Evolutionary conservation across 129 eudicot species (phyloP).

Genomic region (Flaveria brownii): DNA sequence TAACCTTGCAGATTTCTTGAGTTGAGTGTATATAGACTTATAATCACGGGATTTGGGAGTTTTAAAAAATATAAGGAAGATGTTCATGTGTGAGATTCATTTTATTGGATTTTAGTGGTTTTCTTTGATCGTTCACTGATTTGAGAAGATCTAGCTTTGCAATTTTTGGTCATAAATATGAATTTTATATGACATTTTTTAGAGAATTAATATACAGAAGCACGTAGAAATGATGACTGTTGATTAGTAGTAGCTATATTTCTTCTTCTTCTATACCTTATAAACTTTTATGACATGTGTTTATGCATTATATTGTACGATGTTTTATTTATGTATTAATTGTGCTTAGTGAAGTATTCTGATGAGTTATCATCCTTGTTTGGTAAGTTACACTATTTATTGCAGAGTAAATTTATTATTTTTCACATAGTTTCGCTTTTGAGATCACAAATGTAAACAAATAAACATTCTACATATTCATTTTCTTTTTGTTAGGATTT

Average conservation of each 20-base stretch:
- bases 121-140: neutral
- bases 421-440: neutral
- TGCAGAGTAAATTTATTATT: neutral
- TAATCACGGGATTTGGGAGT: conserved; percentile 10
- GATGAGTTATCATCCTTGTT: conserved; percentile 30
- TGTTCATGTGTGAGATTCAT: neutral
- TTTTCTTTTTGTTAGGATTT: conserved; percentile 38
- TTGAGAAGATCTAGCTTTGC: conserved; percentile 14
- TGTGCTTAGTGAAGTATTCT: conserved; percentile 21
- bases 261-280: neutral
- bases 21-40: neutral
- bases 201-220: neutral
- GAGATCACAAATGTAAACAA: neutral
- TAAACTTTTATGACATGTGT: neutral
- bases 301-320: conserved; percentile 24
- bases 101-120: neutral
- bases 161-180: neutral
- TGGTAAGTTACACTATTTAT: conserved; percentile 25
- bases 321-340: conserved; percentile 21
- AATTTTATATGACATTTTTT: neutral
- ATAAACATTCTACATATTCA: neutral
- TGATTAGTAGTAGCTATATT: neutral
- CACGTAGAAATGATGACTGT: neutral
- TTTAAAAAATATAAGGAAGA: neutral
- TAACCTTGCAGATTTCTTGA: no score